These are phyloP conservation scores for Mycogone perniciosa DNA, from an alignment of 2,329 filamentous ascomycete genomes.

Conservation along the genomic window DNA sequence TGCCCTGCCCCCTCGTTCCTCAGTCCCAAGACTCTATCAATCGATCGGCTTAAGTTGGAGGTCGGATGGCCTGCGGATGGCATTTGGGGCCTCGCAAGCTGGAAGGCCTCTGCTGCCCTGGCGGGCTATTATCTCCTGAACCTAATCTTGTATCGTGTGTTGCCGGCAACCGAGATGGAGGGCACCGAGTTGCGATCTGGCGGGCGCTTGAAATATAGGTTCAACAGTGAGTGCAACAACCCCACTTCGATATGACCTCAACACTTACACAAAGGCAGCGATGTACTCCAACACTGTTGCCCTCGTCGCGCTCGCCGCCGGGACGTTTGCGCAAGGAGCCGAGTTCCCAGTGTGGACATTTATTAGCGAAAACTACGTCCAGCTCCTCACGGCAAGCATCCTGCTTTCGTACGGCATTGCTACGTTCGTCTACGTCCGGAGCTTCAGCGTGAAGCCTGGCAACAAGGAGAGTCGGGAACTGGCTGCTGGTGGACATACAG, in stretches of 20 bases:
- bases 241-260: background rate
- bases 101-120: slow-evolving; percentile 61
- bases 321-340: slow-evolving; percentile 69
- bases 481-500: slow-evolving; percentile 72
- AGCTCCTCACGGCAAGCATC: slow-evolving; percentile 77
- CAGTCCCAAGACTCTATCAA: slow-evolving; percentile 61
- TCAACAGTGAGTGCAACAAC: slow-evolving; percentile 54
- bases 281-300: slow-evolving; percentile 70
- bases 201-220: slow-evolving; percentile 72
- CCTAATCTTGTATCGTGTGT: slow-evolving; percentile 64
- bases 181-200: slow-evolving; percentile 66
- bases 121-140: slow-evolving; percentile 74
- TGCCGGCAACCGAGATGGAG: slow-evolving; percentile 67
- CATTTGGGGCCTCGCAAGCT: slow-evolving; percentile 62
- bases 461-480: slow-evolving; percentile 70
- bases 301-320: slow-evolving; percentile 63
- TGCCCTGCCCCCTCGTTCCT: slow-evolving; percentile 82
- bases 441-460: slow-evolving; percentile 73
- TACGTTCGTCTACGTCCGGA: slow-evolving; percentile 72
- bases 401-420: slow-evolving; percentile 68
- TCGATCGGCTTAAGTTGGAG: slow-evolving; percentile 69
- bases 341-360: slow-evolving; percentile 88
- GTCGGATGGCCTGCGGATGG: slow-evolving; percentile 75
- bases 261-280: slow-evolving; percentile 41
- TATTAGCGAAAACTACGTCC: slow-evolving; percentile 84